Evolutionary conservation across 257 asterid species (phyloP).

Genomic region (Cordia subcordata): DNA sequence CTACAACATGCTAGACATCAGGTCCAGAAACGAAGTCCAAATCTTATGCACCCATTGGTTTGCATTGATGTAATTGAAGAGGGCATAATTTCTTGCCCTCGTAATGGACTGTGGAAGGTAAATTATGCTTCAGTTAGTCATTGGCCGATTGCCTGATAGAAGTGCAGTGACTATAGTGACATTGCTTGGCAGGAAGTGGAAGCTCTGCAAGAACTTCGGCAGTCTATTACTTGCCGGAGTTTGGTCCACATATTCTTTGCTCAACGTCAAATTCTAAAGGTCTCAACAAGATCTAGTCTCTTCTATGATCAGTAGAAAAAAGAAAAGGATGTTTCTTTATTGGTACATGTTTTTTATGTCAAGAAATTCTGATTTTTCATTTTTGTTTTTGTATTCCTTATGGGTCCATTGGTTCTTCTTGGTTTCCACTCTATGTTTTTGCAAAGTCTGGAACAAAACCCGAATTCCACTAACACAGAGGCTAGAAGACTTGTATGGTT

Average conservation of each 20-base stretch:
- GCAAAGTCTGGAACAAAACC: too few relatives aligned
- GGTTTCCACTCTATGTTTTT: too few relatives aligned
- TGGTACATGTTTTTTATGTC: too few relatives aligned
- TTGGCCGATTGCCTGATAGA: not conserved
- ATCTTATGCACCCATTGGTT: constrained; percentile 34
- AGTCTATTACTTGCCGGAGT: constrained; percentile 52
- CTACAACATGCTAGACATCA: constrained; percentile 37
- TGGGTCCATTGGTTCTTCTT: not conserved
- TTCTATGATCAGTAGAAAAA: constrained; percentile 5
- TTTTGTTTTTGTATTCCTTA: not conserved
- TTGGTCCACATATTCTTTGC: constrained; percentile 54
- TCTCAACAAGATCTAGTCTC: constrained; percentile 17
- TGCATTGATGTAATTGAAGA: constrained; percentile 53
- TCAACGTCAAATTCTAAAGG: constrained; percentile 48
- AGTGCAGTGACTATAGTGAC: constrained; percentile 2
- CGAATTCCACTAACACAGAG: too few relatives aligned
- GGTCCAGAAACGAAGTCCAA: constrained; percentile 35
- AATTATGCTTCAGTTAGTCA: not conserved
- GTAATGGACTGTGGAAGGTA: constrained; percentile 47
- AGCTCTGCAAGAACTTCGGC: constrained; percentile 50
- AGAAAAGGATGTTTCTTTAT: not conserved
- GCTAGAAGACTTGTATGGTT: too few relatives aligned
- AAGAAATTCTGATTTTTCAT: not conserved
- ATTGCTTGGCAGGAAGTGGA: constrained; percentile 42
- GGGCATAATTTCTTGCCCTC: constrained; percentile 49